Percentiles rank a stretch among this genome's conserved stretches.
These are phyloP conservation scores for Xerocomellus chrysenteron DNA, from an alignment of 768 basidiomycete genomes.

Conservation along the genomic window DNA sequence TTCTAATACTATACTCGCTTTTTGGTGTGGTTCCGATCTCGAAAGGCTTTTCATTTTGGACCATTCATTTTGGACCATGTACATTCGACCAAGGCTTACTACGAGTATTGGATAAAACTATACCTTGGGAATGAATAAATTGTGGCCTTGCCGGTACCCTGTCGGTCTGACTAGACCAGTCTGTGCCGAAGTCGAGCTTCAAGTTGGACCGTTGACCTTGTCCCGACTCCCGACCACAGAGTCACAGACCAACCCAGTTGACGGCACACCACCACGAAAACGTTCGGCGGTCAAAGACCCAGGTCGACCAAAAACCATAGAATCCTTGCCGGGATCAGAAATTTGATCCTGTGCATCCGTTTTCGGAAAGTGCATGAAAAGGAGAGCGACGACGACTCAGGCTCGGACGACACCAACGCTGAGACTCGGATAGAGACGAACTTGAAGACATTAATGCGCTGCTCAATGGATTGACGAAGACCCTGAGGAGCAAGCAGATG, in stretches of 20 bases:
- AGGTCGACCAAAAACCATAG: too few species aligned
- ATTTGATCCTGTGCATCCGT: conserved; percentile 2
- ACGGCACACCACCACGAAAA: too few species aligned
- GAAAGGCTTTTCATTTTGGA: not conserved
- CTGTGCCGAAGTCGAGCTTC: too few species aligned
- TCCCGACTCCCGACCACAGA: too few species aligned
- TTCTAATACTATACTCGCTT: too few species aligned
- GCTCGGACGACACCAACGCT: conserved; percentile 32
- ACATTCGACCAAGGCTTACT: too few species aligned
- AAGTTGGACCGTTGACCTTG: too few species aligned
- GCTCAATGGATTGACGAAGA: conserved; percentile 58
- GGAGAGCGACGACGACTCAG: conserved; percentile 13
- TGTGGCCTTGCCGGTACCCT: not conserved
- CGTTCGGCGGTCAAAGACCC: too few species aligned
- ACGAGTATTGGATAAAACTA: not conserved
- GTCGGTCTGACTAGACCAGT: not conserved
- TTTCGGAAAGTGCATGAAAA: conserved; percentile 8
- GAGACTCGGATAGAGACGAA: not conserved
- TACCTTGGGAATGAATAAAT: not conserved
- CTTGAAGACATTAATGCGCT: conserved; percentile 32
- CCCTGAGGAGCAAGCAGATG: conserved; percentile 24
- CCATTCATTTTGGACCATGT: not conserved
- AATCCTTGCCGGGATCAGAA: not conserved
- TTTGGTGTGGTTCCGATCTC: too few species aligned
- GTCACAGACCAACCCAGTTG: too few species aligned